Percentiles rank a stretch among this genome's conserved stretches.
Evolutionary conservation across 108 stramenopile species (phyloP).

Genomic region (Poteriospumella lacustris): DNA sequence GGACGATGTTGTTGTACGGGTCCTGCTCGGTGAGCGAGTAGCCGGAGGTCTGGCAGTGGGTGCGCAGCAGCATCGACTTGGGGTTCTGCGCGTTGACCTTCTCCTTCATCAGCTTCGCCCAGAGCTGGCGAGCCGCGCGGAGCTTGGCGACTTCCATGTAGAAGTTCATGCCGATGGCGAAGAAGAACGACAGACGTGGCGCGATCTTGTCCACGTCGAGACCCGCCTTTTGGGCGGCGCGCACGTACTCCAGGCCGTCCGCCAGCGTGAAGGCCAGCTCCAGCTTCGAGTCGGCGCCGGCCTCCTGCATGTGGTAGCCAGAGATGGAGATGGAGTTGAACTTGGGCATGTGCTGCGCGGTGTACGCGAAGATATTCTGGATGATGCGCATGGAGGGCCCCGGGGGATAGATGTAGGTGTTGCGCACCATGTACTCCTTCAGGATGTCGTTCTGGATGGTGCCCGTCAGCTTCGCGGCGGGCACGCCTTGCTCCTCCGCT

Average conservation of each 20-base stretch:
- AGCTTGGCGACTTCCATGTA: constrained; percentile 89
- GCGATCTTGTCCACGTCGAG: constrained; percentile 88
- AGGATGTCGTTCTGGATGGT: constrained; percentile 99
- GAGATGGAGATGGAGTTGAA: constrained; percentile 91
- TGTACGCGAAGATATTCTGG: constrained; percentile 89
- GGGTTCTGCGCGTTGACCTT: constrained; percentile 80
- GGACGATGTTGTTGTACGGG: constrained; percentile 92
- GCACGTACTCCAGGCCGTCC: constrained; percentile 83
- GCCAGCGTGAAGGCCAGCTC: constrained; percentile 96
- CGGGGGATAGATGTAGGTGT: constrained; percentile 94
- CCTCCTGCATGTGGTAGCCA: constrained; percentile 99
- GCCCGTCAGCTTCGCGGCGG: constrained; percentile 61
- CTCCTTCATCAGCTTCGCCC: constrained; percentile 81
- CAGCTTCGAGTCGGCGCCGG: constrained; percentile 87
- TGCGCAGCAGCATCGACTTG: constrained; percentile 80
- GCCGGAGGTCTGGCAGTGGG: constrained; percentile 92
- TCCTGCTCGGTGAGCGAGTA: constrained; percentile 92
- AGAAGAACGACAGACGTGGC: constrained; percentile 91
- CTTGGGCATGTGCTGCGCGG: constrained; percentile 84
- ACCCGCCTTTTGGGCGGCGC: constrained; percentile 75
- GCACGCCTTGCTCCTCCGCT: constrained; percentile 66
- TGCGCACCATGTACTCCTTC: constrained; percentile 94
- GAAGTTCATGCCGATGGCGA: constrained; percentile 88
- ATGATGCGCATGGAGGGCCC: constrained; percentile 76
- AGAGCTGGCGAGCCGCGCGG: constrained; percentile 77